Conservation (phyloP, 2,329 filamentous ascomycete species). For the Colletotrichum salicis region DNA sequence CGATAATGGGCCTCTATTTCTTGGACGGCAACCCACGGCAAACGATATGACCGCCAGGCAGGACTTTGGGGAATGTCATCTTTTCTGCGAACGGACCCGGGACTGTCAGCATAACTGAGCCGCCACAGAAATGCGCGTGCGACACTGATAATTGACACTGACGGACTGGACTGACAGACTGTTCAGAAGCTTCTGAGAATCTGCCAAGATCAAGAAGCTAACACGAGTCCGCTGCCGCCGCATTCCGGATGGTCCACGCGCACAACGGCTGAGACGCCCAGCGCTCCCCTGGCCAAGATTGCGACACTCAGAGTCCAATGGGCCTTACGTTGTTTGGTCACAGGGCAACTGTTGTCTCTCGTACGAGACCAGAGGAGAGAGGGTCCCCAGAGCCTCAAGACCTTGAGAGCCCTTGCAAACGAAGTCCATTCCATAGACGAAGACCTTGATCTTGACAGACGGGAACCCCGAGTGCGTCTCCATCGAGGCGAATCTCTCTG, state of each 20-base stretch:
- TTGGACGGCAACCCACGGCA: slow-evolving; percentile 15
- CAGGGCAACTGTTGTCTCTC: slow-evolving; percentile 4
- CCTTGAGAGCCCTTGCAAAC: background rate
- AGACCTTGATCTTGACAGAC: background rate
- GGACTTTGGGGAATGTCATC: background rate
- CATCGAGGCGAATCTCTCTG: background rate
- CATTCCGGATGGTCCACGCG: background rate
- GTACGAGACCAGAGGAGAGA: background rate
- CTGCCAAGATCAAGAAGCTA: background rate
- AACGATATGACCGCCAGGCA: background rate
- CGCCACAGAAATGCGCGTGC: background rate
- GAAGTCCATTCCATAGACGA: background rate
- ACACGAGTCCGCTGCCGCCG: background rate
- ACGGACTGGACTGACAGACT: background rate
- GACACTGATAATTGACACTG: background rate
- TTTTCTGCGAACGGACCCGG: background rate
- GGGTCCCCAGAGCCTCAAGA: background rate
- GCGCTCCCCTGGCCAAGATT: background rate
- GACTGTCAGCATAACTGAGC: background rate
- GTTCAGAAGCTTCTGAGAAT: background rate
- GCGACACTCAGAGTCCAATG: background rate
- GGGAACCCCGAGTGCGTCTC: background rate
- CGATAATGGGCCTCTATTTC: slow-evolving; percentile 28
- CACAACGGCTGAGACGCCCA: background rate
- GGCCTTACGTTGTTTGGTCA: slow-evolving; percentile 22